Base-by-base conservation (phyloP, 352 stramenopile genomes). In the Globisporangium paroecandrum region DNA sequence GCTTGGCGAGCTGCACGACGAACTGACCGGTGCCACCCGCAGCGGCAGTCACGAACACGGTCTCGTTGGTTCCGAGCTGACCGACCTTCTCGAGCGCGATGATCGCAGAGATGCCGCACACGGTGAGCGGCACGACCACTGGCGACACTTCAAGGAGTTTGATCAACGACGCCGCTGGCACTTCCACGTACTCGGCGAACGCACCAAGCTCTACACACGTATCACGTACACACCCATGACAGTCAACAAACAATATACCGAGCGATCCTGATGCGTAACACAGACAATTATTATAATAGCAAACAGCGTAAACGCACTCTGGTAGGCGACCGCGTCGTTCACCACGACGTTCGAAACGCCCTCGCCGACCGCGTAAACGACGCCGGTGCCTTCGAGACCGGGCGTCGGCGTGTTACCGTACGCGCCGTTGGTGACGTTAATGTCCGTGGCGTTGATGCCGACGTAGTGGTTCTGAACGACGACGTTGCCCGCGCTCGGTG, bases 1-100 rank as follows among this genome's bases (percentile, higher is more conserved):
- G 82, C 58, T 89, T 89, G 34, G 84, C 86, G 55, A 96, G 72
- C 67, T 94, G 87, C 57, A 93, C 69, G 32, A 72, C 88, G 53
- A 90, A 88, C 41, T 91, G 67, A 27, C 88, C 88, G 13, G 83
- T 93, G 12, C 72, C 86, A 27, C 85, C 86, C 5, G 77, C 75
- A 1, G 75, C 75, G 0, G 75, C 75, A 25, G 75, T 79, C 61
- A 85, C 66, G 5, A 85, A 68, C 58, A 85, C 71, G 20, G 70
- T 81, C 73, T 85, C 77, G 7, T 69, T 69, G 46, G 69, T 58
- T 0, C 20, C 73, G 69, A 85, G 77, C 55, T 77, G 57, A 9
- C 77, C 77, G 24, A 73, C 69, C 27, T 81, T 36, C 59, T 81
- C 73, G 22, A 85, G 71, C 56, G 77, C 77, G 36, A 82, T 68